Percentiles rank a stretch among this genome's conserved stretches.
phyloP scores from a whole-genome alignment of 1,284 basidiomycete species.

The Pisolithus thermaeus region DNA sequence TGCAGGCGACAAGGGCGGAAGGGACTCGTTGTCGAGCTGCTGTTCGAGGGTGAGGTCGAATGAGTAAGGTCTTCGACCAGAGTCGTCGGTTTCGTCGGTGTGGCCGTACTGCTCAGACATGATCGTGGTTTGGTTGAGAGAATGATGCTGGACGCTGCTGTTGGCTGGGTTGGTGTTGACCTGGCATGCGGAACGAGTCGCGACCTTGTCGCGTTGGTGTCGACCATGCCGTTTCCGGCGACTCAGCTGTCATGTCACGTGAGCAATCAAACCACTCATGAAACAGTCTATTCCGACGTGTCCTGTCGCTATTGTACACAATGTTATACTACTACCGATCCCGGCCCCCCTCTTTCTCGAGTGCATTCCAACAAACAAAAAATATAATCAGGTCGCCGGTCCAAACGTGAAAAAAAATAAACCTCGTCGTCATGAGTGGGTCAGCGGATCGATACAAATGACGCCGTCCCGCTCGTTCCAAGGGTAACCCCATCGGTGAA shows the following conservation, averaged over 20 bases:
- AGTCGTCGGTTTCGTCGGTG: conserved; percentile 5
- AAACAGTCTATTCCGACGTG: too few relatives aligned
- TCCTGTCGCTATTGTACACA: background rate
- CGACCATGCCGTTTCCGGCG: background rate
- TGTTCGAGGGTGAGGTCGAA: conserved; percentile 73
- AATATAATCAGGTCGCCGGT: background rate
- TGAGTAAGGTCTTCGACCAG: conserved; percentile 45
- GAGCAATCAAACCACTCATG: too few relatives aligned
- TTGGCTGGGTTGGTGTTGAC: background rate
- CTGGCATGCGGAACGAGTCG: background rate
- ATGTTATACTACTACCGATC: background rate
- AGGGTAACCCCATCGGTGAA: conserved; percentile 92
- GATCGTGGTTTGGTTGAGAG: conserved; percentile 4
- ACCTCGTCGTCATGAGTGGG: conserved; percentile 44
- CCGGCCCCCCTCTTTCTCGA: background rate
- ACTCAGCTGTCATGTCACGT: too few relatives aligned
- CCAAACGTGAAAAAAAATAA: background rate
- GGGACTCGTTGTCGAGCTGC: conserved; percentile 62
- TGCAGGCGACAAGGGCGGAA: conserved; percentile 37
- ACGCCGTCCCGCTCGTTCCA: conserved; percentile 91
- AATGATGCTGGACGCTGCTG: background rate
- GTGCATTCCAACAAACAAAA: background rate
- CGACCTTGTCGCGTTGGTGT: background rate
- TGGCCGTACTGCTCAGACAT: conserved; percentile 18
- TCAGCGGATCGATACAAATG: conserved; percentile 81